phyloP scores from a whole-genome alignment of 306 rosid genomes.

The Delonix regia region DNA sequence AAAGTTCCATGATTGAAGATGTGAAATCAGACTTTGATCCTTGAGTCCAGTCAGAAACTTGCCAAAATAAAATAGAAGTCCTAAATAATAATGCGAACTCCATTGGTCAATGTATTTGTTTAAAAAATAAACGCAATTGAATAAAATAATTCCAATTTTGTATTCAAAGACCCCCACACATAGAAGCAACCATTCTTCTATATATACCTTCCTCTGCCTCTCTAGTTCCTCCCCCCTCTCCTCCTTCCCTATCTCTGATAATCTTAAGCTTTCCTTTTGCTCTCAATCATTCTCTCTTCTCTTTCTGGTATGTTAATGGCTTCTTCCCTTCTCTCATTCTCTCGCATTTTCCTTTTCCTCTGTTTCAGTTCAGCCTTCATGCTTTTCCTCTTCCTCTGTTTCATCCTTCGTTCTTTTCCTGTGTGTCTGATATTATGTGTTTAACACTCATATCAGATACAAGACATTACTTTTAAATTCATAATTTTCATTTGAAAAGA shows the following conservation, averaged over 20 bases:
- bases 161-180: slow-evolving; percentile 20
- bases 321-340: slow-evolving; percentile 28
- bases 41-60: background rate
- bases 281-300: slow-evolving; percentile 11
- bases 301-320: slow-evolving; percentile 47
- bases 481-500: too few species aligned
- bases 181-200: slow-evolving; percentile 43
- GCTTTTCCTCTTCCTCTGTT: background rate
- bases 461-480: too few species aligned
- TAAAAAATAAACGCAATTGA: background rate
- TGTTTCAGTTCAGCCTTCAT: background rate
- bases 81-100: slow-evolving; percentile 11
- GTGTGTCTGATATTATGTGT: background rate
- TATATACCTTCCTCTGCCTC: slow-evolving; percentile 49
- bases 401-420: background rate
- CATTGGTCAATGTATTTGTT: background rate
- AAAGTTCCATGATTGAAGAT: background rate
- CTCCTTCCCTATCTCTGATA: slow-evolving; percentile 30
- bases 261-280: slow-evolving; percentile 23
- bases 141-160: slow-evolving; percentile 27
- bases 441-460: background rate
- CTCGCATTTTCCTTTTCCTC: slow-evolving; percentile 28
- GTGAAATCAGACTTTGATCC: slow-evolving; percentile 20
- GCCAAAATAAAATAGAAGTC: background rate
- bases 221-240: slow-evolving; percentile 62